Evolutionary conservation across 257 asterid genomes (phyloP), one percentile per base, ranked within the genome.

Genomic region (Petrea volubilis): DNA sequence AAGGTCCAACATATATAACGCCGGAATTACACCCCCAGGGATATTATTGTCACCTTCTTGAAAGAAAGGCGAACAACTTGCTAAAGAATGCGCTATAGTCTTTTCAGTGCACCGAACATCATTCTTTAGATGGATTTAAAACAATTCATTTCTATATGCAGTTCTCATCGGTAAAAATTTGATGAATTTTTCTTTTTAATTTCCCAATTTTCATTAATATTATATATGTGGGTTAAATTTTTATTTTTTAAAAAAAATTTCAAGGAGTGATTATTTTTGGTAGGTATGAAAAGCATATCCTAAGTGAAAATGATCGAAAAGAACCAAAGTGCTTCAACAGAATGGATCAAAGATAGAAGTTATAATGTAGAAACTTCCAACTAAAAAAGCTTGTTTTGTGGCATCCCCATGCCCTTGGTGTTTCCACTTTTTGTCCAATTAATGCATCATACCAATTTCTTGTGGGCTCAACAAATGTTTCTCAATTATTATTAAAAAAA

Each of bases 321-420:
- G 38, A 31, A 31, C 5, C 38, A 31, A 31, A 2, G 38, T 31
- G 38, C n/a, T n/a, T n/a, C 5, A 31, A 31, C 38, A 31, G 3
- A 31, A 31, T 31, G 38, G 38, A 31, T 31, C 38, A 31, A 31
- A 68, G 53, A 12, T 21, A 38, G 27, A 43, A 64, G 15, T 33
- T 43, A 75, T 28, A 72, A 41, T 72, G 69, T 36, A 62, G 79
- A 76, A 80, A 69, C 68, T 76, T 72, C 71, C 68, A 72, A 73
- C 71, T 25, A 21, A 18, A 80, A 31, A 72, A 73, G 65, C 60
- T 43, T 61, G 60, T 64, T 70, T 21, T 68, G 43, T 71, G 72
- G 38, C 38, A 31, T 31, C 5, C n/a, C 60, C 75, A 71, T 63
- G 78, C 79, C 68, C 67, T 66, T n/a, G 60, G 24, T 65, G 78